phyloP scores from a whole-genome alignment of 306 rosid species.

The Pyrus betulifolia region DNA sequence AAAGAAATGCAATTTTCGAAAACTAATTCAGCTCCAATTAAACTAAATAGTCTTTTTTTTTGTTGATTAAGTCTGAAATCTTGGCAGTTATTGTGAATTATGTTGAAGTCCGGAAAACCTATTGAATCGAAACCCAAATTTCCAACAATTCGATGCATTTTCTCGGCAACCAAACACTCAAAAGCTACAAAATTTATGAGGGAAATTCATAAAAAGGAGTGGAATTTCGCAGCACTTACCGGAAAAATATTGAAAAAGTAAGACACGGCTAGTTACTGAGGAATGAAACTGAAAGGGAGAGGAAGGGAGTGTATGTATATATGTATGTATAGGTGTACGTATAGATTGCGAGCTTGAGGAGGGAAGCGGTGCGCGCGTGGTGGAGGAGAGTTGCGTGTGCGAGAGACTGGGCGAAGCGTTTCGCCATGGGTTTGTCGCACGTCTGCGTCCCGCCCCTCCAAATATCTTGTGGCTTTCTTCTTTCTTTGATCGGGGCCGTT shows the following conservation, averaged over 20 bases:
- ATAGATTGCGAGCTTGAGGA: background rate
- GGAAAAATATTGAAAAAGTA: background rate
- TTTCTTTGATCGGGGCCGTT: background rate
- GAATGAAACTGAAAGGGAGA: background rate
- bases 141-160: background rate
- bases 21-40: background rate
- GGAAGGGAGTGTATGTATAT: background rate
- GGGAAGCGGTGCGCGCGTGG: slow-evolving; percentile 32
- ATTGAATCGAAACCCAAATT: background rate
- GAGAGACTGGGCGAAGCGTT: slow-evolving; percentile 44
- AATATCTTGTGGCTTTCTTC: slow-evolving; percentile 35
- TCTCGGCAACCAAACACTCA: background rate
- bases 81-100: too few relatives aligned
- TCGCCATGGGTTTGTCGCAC: slow-evolving; percentile 43
- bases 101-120: background rate
- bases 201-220: background rate
- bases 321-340: background rate
- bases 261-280: too few relatives aligned
- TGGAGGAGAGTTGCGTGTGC: slow-evolving; percentile 74
- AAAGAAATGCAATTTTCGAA: background rate
- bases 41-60: background rate
- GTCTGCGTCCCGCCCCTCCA: slow-evolving; percentile 56
- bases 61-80: too few relatives aligned
- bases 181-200: background rate
- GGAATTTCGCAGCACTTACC: slow-evolving; percentile 22